Evolutionary conservation across 1,284 basidiomycete genomes (phyloP), one percentile per base, ranked within the genome.

Genomic region (Tilletiaria anomala): DNA sequence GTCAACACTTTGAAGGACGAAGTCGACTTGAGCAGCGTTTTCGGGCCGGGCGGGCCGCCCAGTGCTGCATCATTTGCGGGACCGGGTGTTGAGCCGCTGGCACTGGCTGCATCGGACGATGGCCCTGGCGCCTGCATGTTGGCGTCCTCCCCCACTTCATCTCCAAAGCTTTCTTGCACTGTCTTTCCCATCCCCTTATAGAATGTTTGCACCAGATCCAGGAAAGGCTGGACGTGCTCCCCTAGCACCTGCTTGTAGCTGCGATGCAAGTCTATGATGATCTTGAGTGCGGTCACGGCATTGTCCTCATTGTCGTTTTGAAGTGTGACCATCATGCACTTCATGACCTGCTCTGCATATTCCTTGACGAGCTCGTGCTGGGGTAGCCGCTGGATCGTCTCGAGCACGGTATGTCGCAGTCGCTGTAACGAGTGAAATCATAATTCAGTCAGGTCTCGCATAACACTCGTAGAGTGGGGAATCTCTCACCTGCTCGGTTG

Each of bases 261-360:
- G 24, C 68, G 61, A 51, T 69, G 66, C 43, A 73, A 56, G 68
- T 99, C 93, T 48, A 88, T 80, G 58, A 93, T 76, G 45, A 82
- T 82, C 70, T 97, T 97, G 75, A 91, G 85, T 42, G 82, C 85
- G 2, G 82, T 75, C 22, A 82, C 76, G 2, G 83, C 93, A 61
- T 89, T 93, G 61, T 99, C 93, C 70, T 99, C 93, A 63, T 93
- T 96, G 72, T 99, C 94, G 50, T 78, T 73, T 37, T 82, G 80
- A 32, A 97, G 73, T 32, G 89, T 73, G 52, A 82, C 74, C 40
- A 96, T 75, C 76, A 94, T 72, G 35, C 75, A 65, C 39, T 54
- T 75, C 68, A 85, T 82, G 37, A 96, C 76, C 14, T 75, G 79
- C n/a, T n/a, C n/a, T n/a, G n/a, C 76, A 53, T 84, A 79, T 31